phyloP scores from a whole-genome alignment of 192 early-diverging fungal genomes.

The Backusella luteola region DNA sequence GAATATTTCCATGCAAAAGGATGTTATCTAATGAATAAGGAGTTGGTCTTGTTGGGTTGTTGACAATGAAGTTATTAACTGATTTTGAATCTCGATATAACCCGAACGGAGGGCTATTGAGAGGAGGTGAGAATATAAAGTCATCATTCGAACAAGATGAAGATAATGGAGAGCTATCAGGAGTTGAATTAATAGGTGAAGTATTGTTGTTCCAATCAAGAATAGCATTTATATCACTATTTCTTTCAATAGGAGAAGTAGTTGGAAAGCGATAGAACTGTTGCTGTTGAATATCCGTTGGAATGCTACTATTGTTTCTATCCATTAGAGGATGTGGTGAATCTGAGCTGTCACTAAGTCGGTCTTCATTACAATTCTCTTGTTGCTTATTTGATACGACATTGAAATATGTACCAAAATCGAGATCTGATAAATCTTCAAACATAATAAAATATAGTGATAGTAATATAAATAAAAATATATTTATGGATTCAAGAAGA shows the following conservation, averaged over 20 bases:
- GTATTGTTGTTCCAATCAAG: conserved; percentile 2
- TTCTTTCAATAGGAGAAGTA: background rate
- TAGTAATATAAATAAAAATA: background rate
- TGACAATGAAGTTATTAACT: background rate
- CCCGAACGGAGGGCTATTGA: background rate
- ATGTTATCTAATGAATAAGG: background rate
- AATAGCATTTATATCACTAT: background rate
- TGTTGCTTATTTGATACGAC: conserved; percentile 11
- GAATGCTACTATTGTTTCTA: background rate
- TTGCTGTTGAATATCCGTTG: background rate
- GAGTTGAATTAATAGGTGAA: conserved; percentile 11
- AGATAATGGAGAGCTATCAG: conserved; percentile 3
- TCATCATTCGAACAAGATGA: background rate
- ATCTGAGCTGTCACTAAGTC: background rate
- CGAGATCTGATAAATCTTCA: conserved; percentile 15
- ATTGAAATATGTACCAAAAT: conserved; percentile 17
- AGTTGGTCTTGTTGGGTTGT: background rate
- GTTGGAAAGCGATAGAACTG: background rate
- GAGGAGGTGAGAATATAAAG: background rate
- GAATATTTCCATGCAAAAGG: conserved; percentile 4
- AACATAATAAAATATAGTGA: background rate
- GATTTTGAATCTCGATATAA: background rate
- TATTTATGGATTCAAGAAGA: background rate
- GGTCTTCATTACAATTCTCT: conserved; percentile 1
- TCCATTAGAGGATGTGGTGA: background rate